Evolutionary conservation across 345 rosid species (phyloP).

Genomic region (Odontarrhena argentea): DNA sequence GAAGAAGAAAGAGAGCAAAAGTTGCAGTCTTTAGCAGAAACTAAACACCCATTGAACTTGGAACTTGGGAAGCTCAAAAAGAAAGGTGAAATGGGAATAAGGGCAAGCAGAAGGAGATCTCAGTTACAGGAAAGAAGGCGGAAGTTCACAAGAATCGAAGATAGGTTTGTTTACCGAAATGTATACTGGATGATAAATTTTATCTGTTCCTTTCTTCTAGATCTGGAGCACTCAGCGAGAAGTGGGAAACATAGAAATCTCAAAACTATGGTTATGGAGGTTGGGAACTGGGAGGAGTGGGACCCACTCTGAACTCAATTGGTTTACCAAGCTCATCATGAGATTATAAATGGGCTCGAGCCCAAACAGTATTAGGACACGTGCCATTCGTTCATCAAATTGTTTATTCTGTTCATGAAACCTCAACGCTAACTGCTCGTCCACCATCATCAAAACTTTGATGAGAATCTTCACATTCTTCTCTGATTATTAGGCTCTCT

Average conservation of each 20-base stretch:
- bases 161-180: constrained; percentile 3
- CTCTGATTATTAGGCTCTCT: constrained; percentile 13
- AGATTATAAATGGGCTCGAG: constrained; percentile 6
- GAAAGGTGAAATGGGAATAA: constrained; percentile 16
- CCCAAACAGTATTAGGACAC: constrained; percentile 19
- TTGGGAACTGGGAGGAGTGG: constrained; percentile 29
- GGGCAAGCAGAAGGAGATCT: constrained; percentile 39
- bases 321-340: not conserved
- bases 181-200: constrained; percentile 4
- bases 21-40: constrained; percentile 9
- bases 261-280: constrained; percentile 26
- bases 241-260: constrained; percentile 37
- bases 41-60: not conserved
- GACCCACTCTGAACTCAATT: constrained; percentile 12
- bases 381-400: constrained; percentile 4
- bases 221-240: constrained; percentile 45
- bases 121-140: constrained; percentile 7
- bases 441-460: constrained; percentile 11
- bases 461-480: not conserved
- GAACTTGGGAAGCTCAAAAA: constrained; percentile 6
- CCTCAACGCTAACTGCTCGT: constrained; percentile 38
- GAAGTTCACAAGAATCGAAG: constrained; percentile 9
- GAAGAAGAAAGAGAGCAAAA: constrained; percentile 3
- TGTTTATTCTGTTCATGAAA: constrained; percentile 28
- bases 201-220: constrained; percentile 41